Conservation (phyloP, 768 basidiomycete species). For the Rhodotorula kratochvilovae region DNA sequence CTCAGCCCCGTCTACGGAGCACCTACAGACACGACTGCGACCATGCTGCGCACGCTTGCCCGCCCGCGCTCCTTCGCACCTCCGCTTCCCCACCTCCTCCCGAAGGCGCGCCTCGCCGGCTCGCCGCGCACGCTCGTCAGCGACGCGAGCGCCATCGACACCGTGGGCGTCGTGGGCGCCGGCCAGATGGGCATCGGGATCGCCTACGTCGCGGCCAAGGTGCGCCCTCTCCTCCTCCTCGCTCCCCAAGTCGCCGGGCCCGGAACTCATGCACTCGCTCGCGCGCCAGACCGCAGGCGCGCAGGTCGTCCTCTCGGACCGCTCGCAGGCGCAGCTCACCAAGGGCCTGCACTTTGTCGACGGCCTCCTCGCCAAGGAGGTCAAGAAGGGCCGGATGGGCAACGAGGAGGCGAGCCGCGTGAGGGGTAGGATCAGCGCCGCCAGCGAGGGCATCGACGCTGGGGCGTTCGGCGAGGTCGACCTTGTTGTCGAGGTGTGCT, state of each 20-base stretch:
- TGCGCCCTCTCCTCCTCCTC: background rate
- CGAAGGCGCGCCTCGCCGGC: background rate
- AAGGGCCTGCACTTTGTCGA: constrained; percentile 68
- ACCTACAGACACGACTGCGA: no score
- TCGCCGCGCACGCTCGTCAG: background rate
- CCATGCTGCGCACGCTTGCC: background rate
- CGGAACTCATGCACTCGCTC: background rate
- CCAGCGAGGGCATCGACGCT: constrained; percentile 52
- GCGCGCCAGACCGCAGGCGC: constrained; percentile 66
- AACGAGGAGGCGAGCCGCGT: constrained; percentile 69
- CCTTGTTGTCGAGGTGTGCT: constrained; percentile 72
- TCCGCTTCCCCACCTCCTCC: background rate
- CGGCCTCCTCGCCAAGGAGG: constrained; percentile 81
- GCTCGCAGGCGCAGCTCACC: constrained; percentile 65
- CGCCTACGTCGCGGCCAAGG: constrained; percentile 60
- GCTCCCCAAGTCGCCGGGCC: background rate
- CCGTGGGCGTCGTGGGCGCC: constrained; percentile 18
- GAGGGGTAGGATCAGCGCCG: constrained; percentile 60
- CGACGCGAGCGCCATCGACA: background rate
- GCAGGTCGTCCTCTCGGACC: constrained; percentile 78
- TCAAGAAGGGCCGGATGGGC: constrained; percentile 69
- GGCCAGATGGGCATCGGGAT: constrained; percentile 73
- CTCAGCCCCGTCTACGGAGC: background rate
- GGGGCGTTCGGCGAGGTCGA: constrained; percentile 70
- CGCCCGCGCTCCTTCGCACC: background rate